Evolutionary conservation across 2,329 filamentous ascomycete genomes (phyloP).

Genomic region (Fusarium dimerum): DNA sequence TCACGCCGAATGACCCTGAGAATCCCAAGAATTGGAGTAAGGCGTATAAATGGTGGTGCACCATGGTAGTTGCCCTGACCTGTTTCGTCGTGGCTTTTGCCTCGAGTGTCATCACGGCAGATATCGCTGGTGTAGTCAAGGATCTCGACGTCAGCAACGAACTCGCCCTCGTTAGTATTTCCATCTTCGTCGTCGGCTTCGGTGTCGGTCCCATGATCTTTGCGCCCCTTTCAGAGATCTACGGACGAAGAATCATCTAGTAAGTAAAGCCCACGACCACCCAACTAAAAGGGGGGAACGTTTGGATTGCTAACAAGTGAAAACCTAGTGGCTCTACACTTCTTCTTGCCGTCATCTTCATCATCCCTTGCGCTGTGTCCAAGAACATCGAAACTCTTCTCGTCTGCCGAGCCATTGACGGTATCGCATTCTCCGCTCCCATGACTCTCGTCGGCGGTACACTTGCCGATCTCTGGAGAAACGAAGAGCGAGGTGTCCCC

Average conservation of each 20-base stretch:
- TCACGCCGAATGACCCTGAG: conserved; percentile 68
- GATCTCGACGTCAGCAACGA: conserved; percentile 71
- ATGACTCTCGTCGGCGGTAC: conserved; percentile 87
- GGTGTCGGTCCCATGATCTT: conserved; percentile 80
- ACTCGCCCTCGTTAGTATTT: conserved; percentile 71
- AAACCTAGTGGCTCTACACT: conserved; percentile 56
- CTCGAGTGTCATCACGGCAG: conserved; percentile 77
- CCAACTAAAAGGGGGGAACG: no score
- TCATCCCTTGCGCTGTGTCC: conserved; percentile 77
- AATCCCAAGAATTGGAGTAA: conserved; percentile 89
- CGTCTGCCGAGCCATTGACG: conserved; percentile 75
- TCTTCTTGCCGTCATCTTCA: conserved; percentile 71
- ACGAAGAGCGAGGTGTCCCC: conserved; percentile 80
- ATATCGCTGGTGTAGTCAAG: conserved; percentile 63
- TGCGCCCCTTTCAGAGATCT: conserved; percentile 75
- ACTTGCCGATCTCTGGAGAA: conserved; percentile 80
- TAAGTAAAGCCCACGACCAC: conserved; percentile 31
- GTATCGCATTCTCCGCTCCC: conserved; percentile 81
- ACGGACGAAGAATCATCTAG: conserved; percentile 73
- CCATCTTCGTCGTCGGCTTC: conserved; percentile 80
- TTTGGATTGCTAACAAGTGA: not conserved
- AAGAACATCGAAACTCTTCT: conserved; percentile 76
- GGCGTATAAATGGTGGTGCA: conserved; percentile 77
- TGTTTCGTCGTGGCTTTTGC: conserved; percentile 74
- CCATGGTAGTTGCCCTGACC: conserved; percentile 77